These are phyloP conservation scores for Aspergillus melleus DNA, from an alignment of 2,329 filamentous ascomycete genomes.

Conservation along the genomic window DNA sequence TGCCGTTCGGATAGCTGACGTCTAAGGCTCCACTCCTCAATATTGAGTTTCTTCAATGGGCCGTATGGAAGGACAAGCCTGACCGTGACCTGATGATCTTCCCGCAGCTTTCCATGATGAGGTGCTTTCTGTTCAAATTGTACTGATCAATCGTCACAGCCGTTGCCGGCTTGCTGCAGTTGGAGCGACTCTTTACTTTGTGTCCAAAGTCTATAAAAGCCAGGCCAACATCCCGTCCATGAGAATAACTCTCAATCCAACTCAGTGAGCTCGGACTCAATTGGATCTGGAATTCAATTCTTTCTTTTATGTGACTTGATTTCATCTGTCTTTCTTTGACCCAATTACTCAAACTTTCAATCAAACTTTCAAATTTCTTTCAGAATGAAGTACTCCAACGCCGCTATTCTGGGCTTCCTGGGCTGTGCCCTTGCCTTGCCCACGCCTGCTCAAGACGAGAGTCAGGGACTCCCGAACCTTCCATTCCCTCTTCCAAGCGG, in stretches of 20 bases:
- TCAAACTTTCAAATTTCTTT: neutral
- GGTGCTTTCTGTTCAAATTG: neutral
- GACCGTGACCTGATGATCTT: neutral
- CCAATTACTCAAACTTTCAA: neutral
- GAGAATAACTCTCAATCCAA: neutral
- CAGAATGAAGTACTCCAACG: conserved; percentile 11
- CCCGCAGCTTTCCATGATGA: neutral
- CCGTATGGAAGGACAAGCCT: too few species aligned
- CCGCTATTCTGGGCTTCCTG: conserved; percentile 7
- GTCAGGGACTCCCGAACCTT: conserved; percentile 1
- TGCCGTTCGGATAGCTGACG: neutral
- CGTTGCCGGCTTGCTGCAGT: neutral
- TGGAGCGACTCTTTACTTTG: neutral
- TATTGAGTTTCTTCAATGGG: neutral
- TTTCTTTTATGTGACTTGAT: neutral
- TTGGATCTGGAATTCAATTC: conserved; percentile 2
- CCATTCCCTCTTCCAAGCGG: neutral
- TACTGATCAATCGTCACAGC: neutral
- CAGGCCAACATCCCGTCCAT: neutral
- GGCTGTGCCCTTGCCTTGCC: conserved; percentile 12
- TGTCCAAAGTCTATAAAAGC: neutral
- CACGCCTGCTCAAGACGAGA: neutral
- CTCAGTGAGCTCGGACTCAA: neutral
- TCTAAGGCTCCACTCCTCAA: neutral
- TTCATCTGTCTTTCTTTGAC: neutral